Evolutionary conservation across 1,284 basidiomycete species (phyloP), one percentile per base, ranked within the genome.

Genomic region (Flammula alnicola): DNA sequence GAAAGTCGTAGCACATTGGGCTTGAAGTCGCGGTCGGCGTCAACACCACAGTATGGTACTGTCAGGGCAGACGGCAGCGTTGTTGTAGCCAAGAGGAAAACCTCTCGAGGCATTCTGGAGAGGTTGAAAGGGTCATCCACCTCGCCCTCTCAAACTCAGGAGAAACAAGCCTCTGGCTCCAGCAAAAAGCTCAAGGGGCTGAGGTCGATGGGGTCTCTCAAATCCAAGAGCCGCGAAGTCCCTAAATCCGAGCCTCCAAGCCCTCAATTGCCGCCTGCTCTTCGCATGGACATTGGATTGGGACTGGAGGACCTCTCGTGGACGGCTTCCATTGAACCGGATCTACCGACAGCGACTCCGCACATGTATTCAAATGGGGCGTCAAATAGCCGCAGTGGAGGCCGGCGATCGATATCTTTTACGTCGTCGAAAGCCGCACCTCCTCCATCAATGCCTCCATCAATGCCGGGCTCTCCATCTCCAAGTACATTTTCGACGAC

Each of bases 201-300:
- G 49, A 79, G 86, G 19, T 91, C 89, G 1, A 88, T 92, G 83
- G 79, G 88, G 27, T 91, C 89, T 11, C 71, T 92, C 37, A 86
- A 84, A 58, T 77, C 81, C 30, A 80, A 74, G 56, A 66, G 73
- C n/a, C n/a, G n/a, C n/a, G 68, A 72, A 12, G 57, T 68, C 7
- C 47, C 69, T 3, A 69, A 65, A 54, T 63, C 67, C 3, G 72
- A 70, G 30, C 63, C 72, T 38, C 53, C 73, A 4, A 79, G 76
- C 56, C 78, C 80, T 5, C 76, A 69, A 52, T 70, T 84, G 4
- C 84, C 82, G 3, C 73, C 79, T 40, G 65, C 79, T 20, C 61
- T 77, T 16, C 68, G 69, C 26, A 65, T 84, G 23, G 84, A 88
- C 22, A 64, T 80, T 37, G 83, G 80, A 5, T 69, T 88, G 31